Percentiles rank a stretch among this genome's conserved stretches.
Evolutionary conservation across 768 basidiomycete genomes (phyloP).

Genomic region (Lentinus brumalis): DNA sequence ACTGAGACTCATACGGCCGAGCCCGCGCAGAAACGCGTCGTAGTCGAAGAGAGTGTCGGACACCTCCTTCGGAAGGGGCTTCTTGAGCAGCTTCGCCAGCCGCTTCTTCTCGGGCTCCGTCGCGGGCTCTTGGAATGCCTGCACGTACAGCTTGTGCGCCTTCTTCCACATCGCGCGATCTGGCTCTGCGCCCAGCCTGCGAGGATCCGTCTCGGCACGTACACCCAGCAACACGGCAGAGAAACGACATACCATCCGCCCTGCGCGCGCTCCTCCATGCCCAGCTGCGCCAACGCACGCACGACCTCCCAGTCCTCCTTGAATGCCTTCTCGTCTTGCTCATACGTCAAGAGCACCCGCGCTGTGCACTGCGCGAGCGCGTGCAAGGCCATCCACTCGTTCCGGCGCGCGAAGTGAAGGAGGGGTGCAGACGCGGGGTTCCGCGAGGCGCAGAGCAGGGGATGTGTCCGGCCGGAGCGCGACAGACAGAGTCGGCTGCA

Average conservation of each 20-base stretch:
- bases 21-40: conserved; percentile 68
- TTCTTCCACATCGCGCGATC: conserved; percentile 69
- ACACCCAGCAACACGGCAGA: not conserved
- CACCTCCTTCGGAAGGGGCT: conserved; percentile 47
- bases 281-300: conserved; percentile 67
- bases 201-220: not conserved
- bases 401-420: conserved; percentile 57
- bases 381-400: conserved; percentile 75
- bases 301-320: conserved; percentile 57
- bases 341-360: conserved; percentile 57
- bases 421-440: conserved; percentile 71
- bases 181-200: conserved; percentile 49
- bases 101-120: conserved; percentile 54
- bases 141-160: conserved; percentile 57
- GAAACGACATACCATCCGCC: conserved; percentile 43
- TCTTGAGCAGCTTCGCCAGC: conserved; percentile 57
- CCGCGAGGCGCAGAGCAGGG: conserved; percentile 71
- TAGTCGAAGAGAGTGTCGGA: conserved; percentile 69
- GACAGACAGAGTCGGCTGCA: conserved; percentile 79
- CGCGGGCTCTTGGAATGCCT: conserved; percentile 65
- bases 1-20: conserved; percentile 85
- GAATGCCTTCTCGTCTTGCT: conserved; percentile 45
- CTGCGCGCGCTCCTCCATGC: conserved; percentile 65
- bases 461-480: conserved; percentile 65
- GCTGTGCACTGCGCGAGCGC: conserved; percentile 71